A percentile compares a stretch with the other conserved stretches of the same genome.
Conservation (phyloP, 2,329 filamentous ascomycete genomes). For the Didymella exigua region DNA sequence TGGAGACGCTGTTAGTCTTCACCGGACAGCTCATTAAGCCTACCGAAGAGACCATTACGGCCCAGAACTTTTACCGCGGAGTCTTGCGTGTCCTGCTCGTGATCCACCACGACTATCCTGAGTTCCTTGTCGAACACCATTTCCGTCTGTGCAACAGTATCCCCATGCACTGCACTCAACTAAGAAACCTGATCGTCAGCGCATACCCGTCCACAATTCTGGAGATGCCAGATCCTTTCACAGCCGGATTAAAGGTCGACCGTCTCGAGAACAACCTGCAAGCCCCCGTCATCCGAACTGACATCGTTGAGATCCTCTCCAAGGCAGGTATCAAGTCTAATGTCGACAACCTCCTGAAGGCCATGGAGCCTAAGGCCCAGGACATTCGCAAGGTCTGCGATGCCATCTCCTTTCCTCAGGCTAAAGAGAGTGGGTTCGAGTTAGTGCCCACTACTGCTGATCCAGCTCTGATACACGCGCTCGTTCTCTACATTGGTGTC, state of each 20-base stretch:
- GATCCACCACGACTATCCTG: constrained; percentile 91
- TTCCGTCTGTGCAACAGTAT: constrained; percentile 80
- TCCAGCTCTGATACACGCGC: constrained; percentile 73
- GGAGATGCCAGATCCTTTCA: constrained; percentile 76
- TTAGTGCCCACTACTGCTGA: constrained; percentile 72
- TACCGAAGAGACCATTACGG: constrained; percentile 68
- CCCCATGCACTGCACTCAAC: constrained; percentile 81
- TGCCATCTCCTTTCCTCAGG: constrained; percentile 67
- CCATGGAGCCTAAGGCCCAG: constrained; percentile 68
- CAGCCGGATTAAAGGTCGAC: constrained; percentile 76
- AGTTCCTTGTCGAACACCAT: constrained; percentile 89
- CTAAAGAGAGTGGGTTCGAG: constrained; percentile 68
- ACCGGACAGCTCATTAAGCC: constrained; percentile 81
- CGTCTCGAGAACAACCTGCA: constrained; percentile 75
- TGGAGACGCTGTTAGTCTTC: constrained; percentile 73
- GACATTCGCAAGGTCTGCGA: constrained; percentile 77
- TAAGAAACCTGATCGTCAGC: constrained; percentile 85
- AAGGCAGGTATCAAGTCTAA: constrained; percentile 59
- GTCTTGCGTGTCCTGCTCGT: constrained; percentile 82
- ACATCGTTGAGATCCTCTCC: constrained; percentile 60
- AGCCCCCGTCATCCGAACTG: constrained; percentile 67
- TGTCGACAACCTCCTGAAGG: constrained; percentile 59
- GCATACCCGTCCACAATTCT: constrained; percentile 73
- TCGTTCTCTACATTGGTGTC: constrained; percentile 82
- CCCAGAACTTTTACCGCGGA: constrained; percentile 84